These are phyloP conservation scores for Albatrellus ellisii DNA, from an alignment of 768 basidiomycete species.

Conservation along the genomic window DNA sequence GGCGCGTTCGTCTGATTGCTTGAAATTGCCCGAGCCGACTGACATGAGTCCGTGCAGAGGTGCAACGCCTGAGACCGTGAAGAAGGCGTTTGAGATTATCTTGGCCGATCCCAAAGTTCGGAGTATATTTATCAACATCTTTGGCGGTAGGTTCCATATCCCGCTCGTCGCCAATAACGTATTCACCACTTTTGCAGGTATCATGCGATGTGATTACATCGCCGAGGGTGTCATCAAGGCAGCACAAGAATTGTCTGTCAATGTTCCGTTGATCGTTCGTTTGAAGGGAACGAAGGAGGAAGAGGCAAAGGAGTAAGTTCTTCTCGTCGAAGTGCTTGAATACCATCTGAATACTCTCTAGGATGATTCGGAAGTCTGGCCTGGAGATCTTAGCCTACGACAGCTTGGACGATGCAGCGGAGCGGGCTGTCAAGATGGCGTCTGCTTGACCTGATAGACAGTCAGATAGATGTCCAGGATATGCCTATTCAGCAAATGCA, in stretches of 20 bases:
- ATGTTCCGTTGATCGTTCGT: slow-evolving; percentile 83
- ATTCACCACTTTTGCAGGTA: slow-evolving; percentile 32
- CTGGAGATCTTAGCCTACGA: slow-evolving; percentile 92
- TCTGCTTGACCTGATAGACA: slow-evolving; percentile 14
- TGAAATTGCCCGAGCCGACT: slow-evolving; percentile 6
- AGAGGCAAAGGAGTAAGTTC: slow-evolving; percentile 84
- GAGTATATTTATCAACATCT: slow-evolving; percentile 98
- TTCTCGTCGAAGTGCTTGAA: neutral
- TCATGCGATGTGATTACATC: slow-evolving; percentile 99
- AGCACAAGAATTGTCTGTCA: slow-evolving; percentile 78
- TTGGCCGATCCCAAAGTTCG: slow-evolving; percentile 86
- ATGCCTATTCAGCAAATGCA: too few relatives aligned
- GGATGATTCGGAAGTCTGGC: slow-evolving; percentile 89
- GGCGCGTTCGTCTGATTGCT: slow-evolving; percentile 29
- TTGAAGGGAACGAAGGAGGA: slow-evolving; percentile 95
- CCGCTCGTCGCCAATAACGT: neutral
- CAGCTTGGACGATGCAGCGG: slow-evolving; percentile 83
- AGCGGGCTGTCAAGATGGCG: slow-evolving; percentile 64
- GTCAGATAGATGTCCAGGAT: neutral
- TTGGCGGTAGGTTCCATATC: slow-evolving; percentile 45
- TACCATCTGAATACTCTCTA: slow-evolving; percentile 22
- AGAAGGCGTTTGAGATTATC: slow-evolving; percentile 97
- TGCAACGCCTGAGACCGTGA: slow-evolving; percentile 98
- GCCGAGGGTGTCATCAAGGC: slow-evolving; percentile 98
- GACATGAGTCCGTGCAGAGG: slow-evolving; percentile 42